These are phyloP conservation scores for Lunularia cruciata DNA, from an alignment of 225 moss, liverwort and hornwort species.

Conservation along the genomic window DNA sequence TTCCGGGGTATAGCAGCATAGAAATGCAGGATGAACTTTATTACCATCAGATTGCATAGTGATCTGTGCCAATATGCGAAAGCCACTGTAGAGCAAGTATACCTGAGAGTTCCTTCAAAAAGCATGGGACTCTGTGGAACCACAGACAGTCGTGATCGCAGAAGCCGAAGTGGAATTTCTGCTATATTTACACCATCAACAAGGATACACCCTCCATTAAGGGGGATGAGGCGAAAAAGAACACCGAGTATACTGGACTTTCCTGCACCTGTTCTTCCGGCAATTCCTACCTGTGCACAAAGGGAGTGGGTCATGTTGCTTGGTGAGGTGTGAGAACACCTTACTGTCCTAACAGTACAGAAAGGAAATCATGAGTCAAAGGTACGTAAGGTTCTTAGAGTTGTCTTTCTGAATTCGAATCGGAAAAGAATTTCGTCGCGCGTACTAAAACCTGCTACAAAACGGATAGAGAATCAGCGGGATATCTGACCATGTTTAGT, in stretches of 20 bases:
- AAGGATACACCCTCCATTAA: constrained; percentile 60
- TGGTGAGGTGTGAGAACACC: too few species aligned
- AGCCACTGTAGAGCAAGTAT: background rate
- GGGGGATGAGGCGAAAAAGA: constrained; percentile 75
- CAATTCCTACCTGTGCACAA: constrained; percentile 70
- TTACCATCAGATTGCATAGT: too few species aligned
- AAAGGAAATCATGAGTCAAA: too few species aligned
- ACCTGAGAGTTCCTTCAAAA: constrained; percentile 90
- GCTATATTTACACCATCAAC: constrained; percentile 73
- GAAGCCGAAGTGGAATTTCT: constrained; percentile 50
- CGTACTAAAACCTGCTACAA: background rate
- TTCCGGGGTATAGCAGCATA: too few species aligned
- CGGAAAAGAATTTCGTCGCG: background rate
- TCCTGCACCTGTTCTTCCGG: constrained; percentile 95
- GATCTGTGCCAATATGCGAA: too few species aligned
- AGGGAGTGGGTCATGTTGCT: background rate
- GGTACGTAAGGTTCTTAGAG: too few species aligned
- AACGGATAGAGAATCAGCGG: background rate
- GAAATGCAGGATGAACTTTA: too few species aligned
- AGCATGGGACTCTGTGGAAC: constrained; percentile 95
- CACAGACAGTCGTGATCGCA: constrained; percentile 76
- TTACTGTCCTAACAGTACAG: too few species aligned
- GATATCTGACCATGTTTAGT: background rate
- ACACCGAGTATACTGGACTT: constrained; percentile 89
- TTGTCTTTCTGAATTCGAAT: background rate